Conservation (phyloP, 2,329 filamentous ascomycete species). For the Exophiala oligosperma region DNA sequence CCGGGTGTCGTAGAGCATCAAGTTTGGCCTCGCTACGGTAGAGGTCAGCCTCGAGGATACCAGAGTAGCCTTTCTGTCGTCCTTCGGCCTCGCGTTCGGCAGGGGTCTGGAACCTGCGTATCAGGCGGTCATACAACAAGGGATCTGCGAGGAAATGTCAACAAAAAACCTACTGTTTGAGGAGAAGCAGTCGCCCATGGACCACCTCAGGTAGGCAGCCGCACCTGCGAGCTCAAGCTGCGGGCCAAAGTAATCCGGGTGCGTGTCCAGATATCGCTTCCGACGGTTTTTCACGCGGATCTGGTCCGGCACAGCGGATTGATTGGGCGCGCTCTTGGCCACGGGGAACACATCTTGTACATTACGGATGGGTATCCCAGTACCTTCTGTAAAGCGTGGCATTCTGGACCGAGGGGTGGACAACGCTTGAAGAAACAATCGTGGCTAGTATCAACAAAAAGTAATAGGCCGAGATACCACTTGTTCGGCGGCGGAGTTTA, state of each 20-base stretch:
- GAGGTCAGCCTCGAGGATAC: constrained; percentile 75
- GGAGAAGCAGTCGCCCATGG: neutral
- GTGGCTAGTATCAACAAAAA: too few species aligned
- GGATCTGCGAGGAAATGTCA: constrained; percentile 56
- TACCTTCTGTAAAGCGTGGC: constrained; percentile 19
- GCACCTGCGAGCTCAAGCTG: constrained; percentile 63
- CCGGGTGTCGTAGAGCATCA: constrained; percentile 57
- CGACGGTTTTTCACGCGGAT: constrained; percentile 72
- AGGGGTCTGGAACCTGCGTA: constrained; percentile 55
- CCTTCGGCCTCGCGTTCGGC: constrained; percentile 53
- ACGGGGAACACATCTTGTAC: constrained; percentile 11
- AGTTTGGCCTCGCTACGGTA: constrained; percentile 75
- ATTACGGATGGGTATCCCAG: constrained; percentile 16
- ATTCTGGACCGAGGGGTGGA: neutral
- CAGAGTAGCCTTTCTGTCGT: constrained; percentile 73
- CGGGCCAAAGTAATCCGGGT: constrained; percentile 69
- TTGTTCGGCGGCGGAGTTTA: too few species aligned
- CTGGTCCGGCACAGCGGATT: constrained; percentile 22
- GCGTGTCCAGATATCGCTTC: constrained; percentile 70
- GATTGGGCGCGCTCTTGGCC: constrained; percentile 12
- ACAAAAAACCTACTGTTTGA: constrained; percentile 6
- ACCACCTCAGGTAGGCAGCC: constrained; percentile 31
- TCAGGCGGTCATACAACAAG: constrained; percentile 75
- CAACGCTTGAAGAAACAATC: too few species aligned
- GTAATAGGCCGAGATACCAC: too few species aligned